Evolutionary conservation across 306 rosid genomes (phyloP), one percentile per base, ranked within the genome.

Genomic region (Arachis stenosperma): DNA sequence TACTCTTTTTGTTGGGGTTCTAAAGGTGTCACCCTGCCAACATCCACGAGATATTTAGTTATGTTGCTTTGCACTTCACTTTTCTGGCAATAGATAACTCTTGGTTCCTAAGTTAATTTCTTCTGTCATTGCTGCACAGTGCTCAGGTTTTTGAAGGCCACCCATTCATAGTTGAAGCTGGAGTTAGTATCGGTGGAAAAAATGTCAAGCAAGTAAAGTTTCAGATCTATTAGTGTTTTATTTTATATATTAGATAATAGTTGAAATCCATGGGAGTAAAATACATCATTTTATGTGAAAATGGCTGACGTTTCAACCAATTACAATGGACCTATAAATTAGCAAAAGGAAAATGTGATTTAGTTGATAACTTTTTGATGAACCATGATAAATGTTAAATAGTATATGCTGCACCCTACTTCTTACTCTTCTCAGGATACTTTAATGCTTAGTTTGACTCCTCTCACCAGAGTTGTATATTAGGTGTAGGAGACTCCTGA

Each of bases 111-210:
- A 40, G 39, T 46, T 57, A 12, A 14, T 66, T 77, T 71, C 64
- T 52, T 78, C 62, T 54, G 60, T 57, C 77, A 69, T 67, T 64
- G 48, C 59, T 50, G 48, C 52, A 54, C 90, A 93, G 97, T 76
- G 94, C 98, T 64, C 92, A 88, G 74, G 92, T 93, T 74, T 93
- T 93, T 78, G 98, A 93, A 85, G 98, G 98, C 70, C 98, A 93
- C 76, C 98, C 98, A 2, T 91, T 93, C 84, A 84, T 93, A 37
- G 98, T 91, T 58, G 97, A 93, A 88, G 98, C 98, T 82, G 98
- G 98, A 63, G 92, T 93, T 67, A 93, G 98, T 65, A 76, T 91
- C 42, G 98, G 98, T 40, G 98, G 98, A 71, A 93, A 91, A 85
- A 87, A 88, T 81, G 98, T 93, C 75, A 93, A 91, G 77, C 98